Evolutionary conservation across 257 asterid species (phyloP).

Genomic region (Jasminum sambac): DNA sequence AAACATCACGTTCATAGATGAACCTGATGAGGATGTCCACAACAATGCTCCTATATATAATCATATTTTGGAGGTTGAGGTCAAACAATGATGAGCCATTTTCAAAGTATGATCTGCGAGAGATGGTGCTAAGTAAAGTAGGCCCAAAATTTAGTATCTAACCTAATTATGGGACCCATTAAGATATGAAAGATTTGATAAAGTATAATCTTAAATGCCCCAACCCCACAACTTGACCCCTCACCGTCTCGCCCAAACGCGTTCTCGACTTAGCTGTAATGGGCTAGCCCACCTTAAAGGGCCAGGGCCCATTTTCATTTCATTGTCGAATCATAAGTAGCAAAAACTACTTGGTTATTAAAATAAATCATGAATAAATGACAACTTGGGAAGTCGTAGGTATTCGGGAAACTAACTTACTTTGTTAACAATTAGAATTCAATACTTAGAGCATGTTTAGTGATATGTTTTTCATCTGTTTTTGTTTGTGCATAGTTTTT

Average conservation of each 20-base stretch:
- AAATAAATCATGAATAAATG: too few relatives aligned
- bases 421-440: too few relatives aligned
- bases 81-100: slow-evolving; percentile 18
- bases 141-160: slow-evolving; percentile 27
- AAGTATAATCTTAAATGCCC: slow-evolving; percentile 25
- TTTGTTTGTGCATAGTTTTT: too few relatives aligned
- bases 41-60: too few relatives aligned
- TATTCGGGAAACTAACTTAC: neutral
- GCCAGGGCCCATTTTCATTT: slow-evolving; percentile 9
- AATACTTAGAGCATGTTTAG: too few relatives aligned
- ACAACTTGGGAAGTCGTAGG: slow-evolving; percentile 17
- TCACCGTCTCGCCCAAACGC: slow-evolving; percentile 30
- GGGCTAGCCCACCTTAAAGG: slow-evolving; percentile 21
- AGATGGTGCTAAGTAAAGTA: neutral
- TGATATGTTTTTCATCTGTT: too few relatives aligned
- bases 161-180: slow-evolving; percentile 32
- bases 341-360: neutral
- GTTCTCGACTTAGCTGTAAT: slow-evolving; percentile 28
- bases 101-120: slow-evolving; percentile 13
- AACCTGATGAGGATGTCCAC: too few relatives aligned
- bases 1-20: too few relatives aligned
- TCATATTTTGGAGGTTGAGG: slow-evolving; percentile 21
- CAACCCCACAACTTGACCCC: slow-evolving; percentile 18
- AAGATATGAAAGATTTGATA: slow-evolving; percentile 14
- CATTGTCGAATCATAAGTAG: neutral